Base-by-base conservation (phyloP, 495 filamentous ascomycete genomes). In the Annulohypoxylon nitens region DNA sequence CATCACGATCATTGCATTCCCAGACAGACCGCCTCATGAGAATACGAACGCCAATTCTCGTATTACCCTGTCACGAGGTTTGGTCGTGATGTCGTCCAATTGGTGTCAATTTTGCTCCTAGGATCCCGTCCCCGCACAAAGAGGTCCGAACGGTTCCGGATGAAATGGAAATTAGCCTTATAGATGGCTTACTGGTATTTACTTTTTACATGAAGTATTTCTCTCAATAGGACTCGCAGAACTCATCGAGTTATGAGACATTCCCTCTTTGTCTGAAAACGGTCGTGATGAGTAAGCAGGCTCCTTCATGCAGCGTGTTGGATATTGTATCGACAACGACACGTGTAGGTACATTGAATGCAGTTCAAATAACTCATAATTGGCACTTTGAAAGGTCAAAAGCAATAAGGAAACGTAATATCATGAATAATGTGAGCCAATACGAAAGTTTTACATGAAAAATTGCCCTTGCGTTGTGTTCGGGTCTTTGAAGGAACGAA, bases 21-120 rank as follows among this genome's bases (percentile, higher is more conserved):
- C 48, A 48, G 54, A 20, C 51, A 34, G 25, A n/a, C 30, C n/a
- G 30, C 53, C 36, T 33, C 50, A 60, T 66, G 18, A 51, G 61
- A 54, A 77, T 77, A 77, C 75, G 75, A 77, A 66, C 37, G 33
- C 41, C 53, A 70, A 73, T 69, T 30, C 69, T 73, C 73, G 76
- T 71, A 76, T 76, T 68, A 72, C 66, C 30, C 50, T 53, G 50
- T 63, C 75, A 69, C 54, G 81, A 83, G 81, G 80, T 75, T 33
- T 47, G 45, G 53, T 61, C 53, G 53, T 39, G 53, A 57, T 57
- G 6, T 57, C 10, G 39, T 60, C 57, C 37, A 68, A 68, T 68
- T 45, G 45, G 53, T 60, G 30, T 55, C 55, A 45, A 16, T 33
- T 41, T 18, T 30, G 51, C 55, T 37, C 48, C 54, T 50, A 59